Percentiles rank a stretch among this genome's conserved stretches.
Evolutionary conservation across 495 filamentous ascomycete genomes (phyloP).

Genomic region (Neurospora africana): DNA sequence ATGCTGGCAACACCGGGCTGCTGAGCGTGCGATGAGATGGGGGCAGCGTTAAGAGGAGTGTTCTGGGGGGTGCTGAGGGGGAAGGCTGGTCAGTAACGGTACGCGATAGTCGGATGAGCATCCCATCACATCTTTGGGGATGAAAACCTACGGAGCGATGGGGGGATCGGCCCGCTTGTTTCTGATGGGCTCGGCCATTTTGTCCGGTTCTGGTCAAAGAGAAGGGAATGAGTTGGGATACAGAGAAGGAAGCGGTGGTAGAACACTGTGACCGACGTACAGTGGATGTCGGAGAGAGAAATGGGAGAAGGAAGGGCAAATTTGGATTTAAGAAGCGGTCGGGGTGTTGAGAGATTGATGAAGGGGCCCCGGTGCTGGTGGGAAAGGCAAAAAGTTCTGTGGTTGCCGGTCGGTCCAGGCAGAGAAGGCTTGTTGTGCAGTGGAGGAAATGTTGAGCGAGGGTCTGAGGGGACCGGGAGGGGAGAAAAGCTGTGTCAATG

Average conservation of each 20-base stretch:
- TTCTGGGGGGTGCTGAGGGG: slow-evolving; percentile 79
- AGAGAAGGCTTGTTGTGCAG: slow-evolving; percentile 8
- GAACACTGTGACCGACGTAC: not conserved
- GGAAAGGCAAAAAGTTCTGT: not conserved
- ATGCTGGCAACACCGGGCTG: slow-evolving; percentile 92
- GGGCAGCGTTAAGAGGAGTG: slow-evolving; percentile 86
- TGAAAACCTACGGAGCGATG: slow-evolving; percentile 58
- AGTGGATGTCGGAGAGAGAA: slow-evolving; percentile 1
- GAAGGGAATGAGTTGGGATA: not conserved
- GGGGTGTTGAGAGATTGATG: not conserved
- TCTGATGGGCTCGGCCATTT: slow-evolving; percentile 84
- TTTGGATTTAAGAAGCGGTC: not conserved
- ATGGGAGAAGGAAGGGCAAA: not conserved
- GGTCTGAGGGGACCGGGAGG: slow-evolving; percentile 8
- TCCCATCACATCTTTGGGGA: not conserved
- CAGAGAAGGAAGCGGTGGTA: not conserved
- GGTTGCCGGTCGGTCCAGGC: not conserved
- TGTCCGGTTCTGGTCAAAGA: slow-evolving; percentile 10
- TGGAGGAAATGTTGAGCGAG: slow-evolving; percentile 20
- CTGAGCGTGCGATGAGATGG: slow-evolving; percentile 95
- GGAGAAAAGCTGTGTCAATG: slow-evolving; percentile 20
- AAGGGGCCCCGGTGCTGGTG: not conserved
- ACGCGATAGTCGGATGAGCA: not conserved
- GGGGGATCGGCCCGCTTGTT: slow-evolving; percentile 78
- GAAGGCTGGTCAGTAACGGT: slow-evolving; percentile 16